Percentiles rank a stretch among this genome's conserved stretches.
These are phyloP conservation scores for Nosema bombycis DNA, from an alignment of 371 early-diverging fungal species.

Conservation along the genomic window DNA sequence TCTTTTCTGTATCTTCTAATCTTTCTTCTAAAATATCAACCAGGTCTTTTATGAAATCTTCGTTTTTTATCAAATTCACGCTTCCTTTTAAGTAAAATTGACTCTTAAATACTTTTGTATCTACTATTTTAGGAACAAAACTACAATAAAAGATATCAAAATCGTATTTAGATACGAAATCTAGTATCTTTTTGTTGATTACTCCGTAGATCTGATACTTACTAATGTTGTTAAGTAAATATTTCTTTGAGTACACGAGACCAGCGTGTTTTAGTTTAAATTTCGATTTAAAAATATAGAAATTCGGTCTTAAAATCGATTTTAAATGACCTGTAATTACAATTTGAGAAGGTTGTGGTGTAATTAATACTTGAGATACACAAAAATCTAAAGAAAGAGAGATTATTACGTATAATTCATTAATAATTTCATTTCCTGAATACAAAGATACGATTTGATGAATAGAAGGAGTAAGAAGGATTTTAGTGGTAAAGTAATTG, in stretches of 20 bases:
- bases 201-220: constrained; percentile 18
- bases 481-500: neutral
- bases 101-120: neutral
- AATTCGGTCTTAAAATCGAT: neutral
- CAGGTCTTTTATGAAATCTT: constrained; percentile 24
- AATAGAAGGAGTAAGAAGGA: neutral
- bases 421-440: neutral
- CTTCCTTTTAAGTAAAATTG: constrained; percentile 15
- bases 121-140: constrained; percentile 16
- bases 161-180: constrained; percentile 27
- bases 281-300: constrained; percentile 29
- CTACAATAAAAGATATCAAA: constrained; percentile 22
- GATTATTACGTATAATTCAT: neutral
- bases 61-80: neutral
- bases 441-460: neutral
- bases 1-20: neutral
- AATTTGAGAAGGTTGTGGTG: neutral
- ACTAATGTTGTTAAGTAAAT: constrained; percentile 9
- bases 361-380: constrained; percentile 7
- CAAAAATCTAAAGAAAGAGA: constrained; percentile 16
- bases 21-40: constrained; percentile 12
- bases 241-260: constrained; percentile 10
- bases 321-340: constrained; percentile 23
- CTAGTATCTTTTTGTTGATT: constrained; percentile 17
- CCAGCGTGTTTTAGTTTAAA: constrained; percentile 21